Evolutionary conservation across 306 rosid species (phyloP).

Genomic region (Comarum palustre): DNA sequence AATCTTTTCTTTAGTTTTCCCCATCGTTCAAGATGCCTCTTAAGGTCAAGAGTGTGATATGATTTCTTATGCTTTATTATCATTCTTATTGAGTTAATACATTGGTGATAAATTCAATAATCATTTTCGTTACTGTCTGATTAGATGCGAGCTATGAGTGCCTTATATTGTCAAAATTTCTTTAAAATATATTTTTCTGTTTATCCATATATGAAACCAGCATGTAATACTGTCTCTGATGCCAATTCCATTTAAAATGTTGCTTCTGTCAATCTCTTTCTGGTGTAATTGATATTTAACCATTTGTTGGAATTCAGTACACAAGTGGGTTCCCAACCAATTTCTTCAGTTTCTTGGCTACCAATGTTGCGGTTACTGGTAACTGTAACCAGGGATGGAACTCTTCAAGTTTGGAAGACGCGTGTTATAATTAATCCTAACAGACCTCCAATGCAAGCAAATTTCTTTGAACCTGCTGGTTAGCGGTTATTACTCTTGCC

Average conservation of each 20-base stretch:
- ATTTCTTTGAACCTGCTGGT: slow-evolving; percentile 93
- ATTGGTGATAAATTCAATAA: neutral
- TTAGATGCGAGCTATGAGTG: slow-evolving; percentile 1
- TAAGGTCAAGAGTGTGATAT: neutral
- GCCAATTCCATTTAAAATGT: slow-evolving; percentile 1
- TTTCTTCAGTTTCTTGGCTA: slow-evolving; percentile 89
- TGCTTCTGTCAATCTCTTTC: slow-evolving; percentile 13
- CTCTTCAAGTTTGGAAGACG: slow-evolving; percentile 93
- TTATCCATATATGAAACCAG: neutral
- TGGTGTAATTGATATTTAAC: slow-evolving; percentile 11
- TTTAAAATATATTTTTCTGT: neutral
- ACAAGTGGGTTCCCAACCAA: slow-evolving; percentile 95
- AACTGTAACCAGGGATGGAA: slow-evolving; percentile 85
- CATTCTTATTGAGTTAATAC: neutral
- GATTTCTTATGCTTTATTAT: neutral
- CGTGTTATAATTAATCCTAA: slow-evolving; percentile 70
- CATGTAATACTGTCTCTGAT: neutral
- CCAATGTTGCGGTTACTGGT: slow-evolving; percentile 77
- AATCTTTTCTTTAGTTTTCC: neutral
- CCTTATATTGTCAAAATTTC: neutral
- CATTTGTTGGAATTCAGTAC: slow-evolving; percentile 57
- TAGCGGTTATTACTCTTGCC: slow-evolving; percentile 32
- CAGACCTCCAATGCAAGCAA: slow-evolving; percentile 78
- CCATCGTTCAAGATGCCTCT: neutral
- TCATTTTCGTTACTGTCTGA: neutral